Conservation (phyloP, 129 eudicot genomes). For the Lactuca saligna region DNA sequence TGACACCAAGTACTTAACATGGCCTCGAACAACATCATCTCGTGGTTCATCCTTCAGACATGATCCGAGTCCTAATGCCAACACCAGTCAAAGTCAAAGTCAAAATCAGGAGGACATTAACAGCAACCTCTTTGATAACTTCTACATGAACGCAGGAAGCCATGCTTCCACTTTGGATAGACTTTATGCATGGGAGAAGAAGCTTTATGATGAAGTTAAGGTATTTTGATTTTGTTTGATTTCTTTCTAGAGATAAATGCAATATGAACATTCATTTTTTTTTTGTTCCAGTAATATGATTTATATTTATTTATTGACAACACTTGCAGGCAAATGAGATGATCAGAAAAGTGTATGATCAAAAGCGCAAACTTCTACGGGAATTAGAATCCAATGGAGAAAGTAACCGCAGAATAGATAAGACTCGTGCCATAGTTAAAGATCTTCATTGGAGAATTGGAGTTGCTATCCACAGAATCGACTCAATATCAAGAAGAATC, state of each 20-base stretch:
- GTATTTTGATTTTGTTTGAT: not conserved
- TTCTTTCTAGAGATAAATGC: not conserved
- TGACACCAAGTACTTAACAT: slow-evolving; percentile 77
- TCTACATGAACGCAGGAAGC: slow-evolving; percentile 86
- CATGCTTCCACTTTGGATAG: slow-evolving; percentile 98
- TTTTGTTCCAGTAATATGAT: not conserved
- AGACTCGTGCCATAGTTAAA: slow-evolving; percentile 86
- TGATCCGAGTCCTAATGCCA: slow-evolving; percentile 41
- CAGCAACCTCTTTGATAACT: slow-evolving; percentile 61
- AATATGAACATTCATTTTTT: not conserved
- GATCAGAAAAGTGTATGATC: slow-evolving; percentile 71
- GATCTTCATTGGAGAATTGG: slow-evolving; percentile 88
- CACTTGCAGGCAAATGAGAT: slow-evolving; percentile 74
- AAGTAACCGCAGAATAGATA: slow-evolving; percentile 49
- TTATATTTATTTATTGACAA: not conserved
- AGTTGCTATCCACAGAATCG: slow-evolving; percentile 87
- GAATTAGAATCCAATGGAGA: slow-evolving; percentile 70
- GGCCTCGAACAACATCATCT: slow-evolving; percentile 92
- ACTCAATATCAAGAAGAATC: slow-evolving; percentile 82
- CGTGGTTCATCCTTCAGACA: slow-evolving; percentile 90
- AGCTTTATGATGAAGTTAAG: slow-evolving; percentile 93
- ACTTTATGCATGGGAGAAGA: slow-evolving; percentile 89
- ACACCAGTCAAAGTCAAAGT: slow-evolving; percentile 25
- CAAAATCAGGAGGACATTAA: slow-evolving; percentile 54
- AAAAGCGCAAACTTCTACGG: slow-evolving; percentile 73